These are phyloP conservation scores for Leccinum sublutescens DNA, from an alignment of 768 basidiomycete species.

Conservation along the genomic window DNA sequence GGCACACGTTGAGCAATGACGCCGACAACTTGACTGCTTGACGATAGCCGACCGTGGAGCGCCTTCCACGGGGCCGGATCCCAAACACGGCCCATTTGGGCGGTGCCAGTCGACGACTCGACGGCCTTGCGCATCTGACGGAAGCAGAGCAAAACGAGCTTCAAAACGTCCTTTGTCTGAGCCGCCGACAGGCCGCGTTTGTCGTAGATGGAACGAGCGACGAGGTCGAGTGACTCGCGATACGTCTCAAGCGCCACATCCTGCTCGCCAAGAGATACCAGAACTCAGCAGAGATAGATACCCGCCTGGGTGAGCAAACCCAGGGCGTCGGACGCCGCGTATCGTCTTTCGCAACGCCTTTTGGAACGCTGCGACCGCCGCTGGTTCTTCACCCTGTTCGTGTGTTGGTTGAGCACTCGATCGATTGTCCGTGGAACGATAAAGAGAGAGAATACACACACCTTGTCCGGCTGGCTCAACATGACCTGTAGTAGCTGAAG, in stretches of 20 bases:
- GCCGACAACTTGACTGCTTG: constrained; percentile 58
- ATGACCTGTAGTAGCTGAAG: constrained; percentile 71
- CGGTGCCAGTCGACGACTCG: constrained; percentile 27
- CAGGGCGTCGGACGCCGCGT: neutral
- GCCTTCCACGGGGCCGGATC: constrained; percentile 53
- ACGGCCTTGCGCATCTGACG: constrained; percentile 57
- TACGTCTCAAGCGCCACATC: no score
- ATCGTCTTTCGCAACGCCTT: constrained; percentile 47
- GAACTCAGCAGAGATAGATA: no score
- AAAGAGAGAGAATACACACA: constrained; percentile 4
- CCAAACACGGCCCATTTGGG: constrained; percentile 47
- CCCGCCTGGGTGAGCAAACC: no score
- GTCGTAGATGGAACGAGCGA: constrained; percentile 49
- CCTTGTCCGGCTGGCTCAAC: constrained; percentile 41
- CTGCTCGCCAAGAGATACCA: no score
- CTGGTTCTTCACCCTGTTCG: constrained; percentile 36
- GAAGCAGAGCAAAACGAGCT: constrained; percentile 60
- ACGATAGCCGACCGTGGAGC: constrained; percentile 45
- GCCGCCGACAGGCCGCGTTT: constrained; percentile 48
- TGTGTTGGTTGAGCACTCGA: constrained; percentile 4
- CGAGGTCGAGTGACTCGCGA: constrained; percentile 34
- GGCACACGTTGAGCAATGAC: constrained; percentile 60
- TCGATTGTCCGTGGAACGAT: neutral
- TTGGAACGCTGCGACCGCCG: constrained; percentile 47
- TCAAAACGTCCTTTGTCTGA: constrained; percentile 79